Conservation (phyloP, 2,329 filamentous ascomycete genomes). For the Pleurostoma richardsiae region DNA sequence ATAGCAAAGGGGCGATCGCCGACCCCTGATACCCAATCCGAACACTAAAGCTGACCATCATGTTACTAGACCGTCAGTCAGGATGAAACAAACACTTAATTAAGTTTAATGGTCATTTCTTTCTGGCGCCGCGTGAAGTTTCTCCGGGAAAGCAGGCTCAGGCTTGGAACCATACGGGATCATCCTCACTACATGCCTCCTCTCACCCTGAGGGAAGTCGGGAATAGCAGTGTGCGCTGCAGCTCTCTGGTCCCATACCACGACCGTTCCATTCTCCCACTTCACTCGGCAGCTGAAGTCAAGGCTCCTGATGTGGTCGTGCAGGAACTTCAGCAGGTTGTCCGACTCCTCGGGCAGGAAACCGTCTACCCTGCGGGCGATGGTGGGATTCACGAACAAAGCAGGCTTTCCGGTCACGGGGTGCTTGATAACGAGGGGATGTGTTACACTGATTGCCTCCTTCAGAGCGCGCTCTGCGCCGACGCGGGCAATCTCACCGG, state of each 20-base stretch:
- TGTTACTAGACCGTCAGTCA: too few relatives aligned
- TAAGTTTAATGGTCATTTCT: too few relatives aligned
- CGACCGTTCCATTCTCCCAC: constrained; percentile 22
- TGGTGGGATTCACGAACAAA: constrained; percentile 22
- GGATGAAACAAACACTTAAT: too few relatives aligned
- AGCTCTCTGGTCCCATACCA: constrained; percentile 22
- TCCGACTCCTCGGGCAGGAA: constrained; percentile 23
- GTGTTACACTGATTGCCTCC: constrained; percentile 20
- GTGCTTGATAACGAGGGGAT: constrained; percentile 20
- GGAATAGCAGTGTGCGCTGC: constrained; percentile 20
- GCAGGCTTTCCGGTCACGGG: constrained; percentile 19
- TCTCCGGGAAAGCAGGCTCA: background rate
- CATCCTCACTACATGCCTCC: constrained; percentile 22
- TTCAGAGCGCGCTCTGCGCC: constrained; percentile 18
- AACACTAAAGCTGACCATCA: too few relatives aligned
- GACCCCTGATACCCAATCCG: too few relatives aligned
- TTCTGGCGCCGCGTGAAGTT: too few relatives aligned
- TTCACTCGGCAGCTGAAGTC: constrained; percentile 21
- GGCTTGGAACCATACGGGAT: constrained; percentile 20
- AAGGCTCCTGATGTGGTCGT: constrained; percentile 21
- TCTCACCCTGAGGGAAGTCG: constrained; percentile 20
- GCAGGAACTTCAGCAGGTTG: constrained; percentile 17
- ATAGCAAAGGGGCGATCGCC: too few relatives aligned
- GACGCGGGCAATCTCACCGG: constrained; percentile 20
- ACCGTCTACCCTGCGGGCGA: constrained; percentile 18